Evolutionary conservation across 2,329 filamentous ascomycete genomes (phyloP), one percentile per base, ranked within the genome.

Genomic region (Colletotrichum sp.): DNA sequence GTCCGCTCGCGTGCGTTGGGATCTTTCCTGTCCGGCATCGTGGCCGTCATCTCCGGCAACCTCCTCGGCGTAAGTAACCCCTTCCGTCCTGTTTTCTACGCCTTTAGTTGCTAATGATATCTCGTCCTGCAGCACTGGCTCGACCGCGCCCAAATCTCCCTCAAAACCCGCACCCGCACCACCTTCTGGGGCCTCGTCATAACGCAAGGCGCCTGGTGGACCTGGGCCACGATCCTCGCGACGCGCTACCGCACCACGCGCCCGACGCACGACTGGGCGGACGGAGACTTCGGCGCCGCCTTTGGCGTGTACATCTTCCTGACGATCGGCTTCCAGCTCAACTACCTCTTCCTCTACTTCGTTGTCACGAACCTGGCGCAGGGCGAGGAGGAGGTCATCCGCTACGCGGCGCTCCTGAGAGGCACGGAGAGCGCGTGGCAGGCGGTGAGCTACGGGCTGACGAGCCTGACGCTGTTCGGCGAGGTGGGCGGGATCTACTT

Each of bases 341-440:
- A 95, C 82, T 95, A 95, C 81, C 87, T 95, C 78, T 95, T 92
- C 81, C 83, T 95, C 13, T 94, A 95, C 84, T 95, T 95, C 79
- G 86, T 95, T 75, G 90, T 95, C 12, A 89, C 91, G 6, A 92
- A 94, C 78, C 82, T 95, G 4, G 92, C 94, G 2, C 83, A 86
- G 6, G 86, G 88, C 8, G 88, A 94, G 67, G 87, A 89, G 28
- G 91, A 95, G 78, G 89, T 95, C 3, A 90, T 95, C 59, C 89
- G 93, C 1, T 92, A 93, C 79, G 90, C 93, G 0, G 93, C 92
- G 1, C 83, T 95, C 15, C 85, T 95, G 4, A 88, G 93, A 71
- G 94, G 92, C 1, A 94, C 92, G 0, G 93, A 95, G 83, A 94
- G 92, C 2, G 94, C 92, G 0, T 93, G 92, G 85, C 94, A 95